These are phyloP conservation scores for Lactarius hatsudake DNA, from an alignment of 768 basidiomycete species.

Conservation along the genomic window DNA sequence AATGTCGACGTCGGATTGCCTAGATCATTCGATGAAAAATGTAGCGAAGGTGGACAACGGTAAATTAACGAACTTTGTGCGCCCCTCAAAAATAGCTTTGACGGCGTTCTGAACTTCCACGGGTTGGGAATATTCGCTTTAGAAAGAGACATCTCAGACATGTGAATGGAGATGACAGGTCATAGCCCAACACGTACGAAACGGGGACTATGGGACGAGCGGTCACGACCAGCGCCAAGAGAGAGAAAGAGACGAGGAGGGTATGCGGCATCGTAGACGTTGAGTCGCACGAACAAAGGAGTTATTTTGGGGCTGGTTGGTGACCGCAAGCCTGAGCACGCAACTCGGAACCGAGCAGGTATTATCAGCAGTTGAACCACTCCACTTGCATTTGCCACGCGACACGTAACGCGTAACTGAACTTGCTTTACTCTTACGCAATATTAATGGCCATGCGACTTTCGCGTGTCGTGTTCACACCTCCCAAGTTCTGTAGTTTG, in stretches of 20 bases:
- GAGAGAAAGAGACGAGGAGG: conserved; percentile 39
- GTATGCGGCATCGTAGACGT: conserved; percentile 36
- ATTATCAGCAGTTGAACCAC: neutral
- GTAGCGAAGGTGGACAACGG: conserved; percentile 3
- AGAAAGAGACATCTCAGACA: neutral
- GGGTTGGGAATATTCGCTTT: conserved; percentile 22
- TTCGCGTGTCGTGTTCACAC: neutral
- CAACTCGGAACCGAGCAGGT: neutral
- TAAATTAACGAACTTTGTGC: conserved; percentile 35
- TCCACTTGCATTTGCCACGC: neutral
- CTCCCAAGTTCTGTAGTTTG: neutral
- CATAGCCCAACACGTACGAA: conserved; percentile 28
- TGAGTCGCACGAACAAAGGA: conserved; percentile 1
- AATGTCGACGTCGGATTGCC: conserved; percentile 28
- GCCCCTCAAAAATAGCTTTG: conserved; percentile 39
- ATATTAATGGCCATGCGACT: neutral
- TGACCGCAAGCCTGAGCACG: neutral
- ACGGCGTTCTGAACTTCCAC: conserved; percentile 33
- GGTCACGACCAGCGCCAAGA: conserved; percentile 46
- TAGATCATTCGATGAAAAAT: conserved; percentile 14
- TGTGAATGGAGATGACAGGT: conserved; percentile 25
- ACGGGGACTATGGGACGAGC: conserved; percentile 39
- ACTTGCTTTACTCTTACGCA: conserved; percentile 7
- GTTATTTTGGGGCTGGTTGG: neutral
- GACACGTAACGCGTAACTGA: neutral